These are phyloP conservation scores for Talaromyces sp. DNA, from an alignment of 2,329 filamentous ascomycete genomes.

Conservation along the genomic window DNA sequence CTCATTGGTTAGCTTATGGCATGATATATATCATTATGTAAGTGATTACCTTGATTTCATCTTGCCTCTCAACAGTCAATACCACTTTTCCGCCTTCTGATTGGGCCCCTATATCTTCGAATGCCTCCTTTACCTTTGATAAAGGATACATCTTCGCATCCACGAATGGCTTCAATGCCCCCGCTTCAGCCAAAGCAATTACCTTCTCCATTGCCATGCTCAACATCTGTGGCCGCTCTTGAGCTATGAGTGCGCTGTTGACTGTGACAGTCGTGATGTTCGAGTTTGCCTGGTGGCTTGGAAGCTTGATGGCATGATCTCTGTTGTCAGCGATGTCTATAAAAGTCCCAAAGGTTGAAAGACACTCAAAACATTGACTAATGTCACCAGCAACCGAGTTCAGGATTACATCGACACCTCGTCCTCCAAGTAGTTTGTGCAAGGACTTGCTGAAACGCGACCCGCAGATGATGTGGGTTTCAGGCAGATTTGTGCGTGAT, in stretches of 20 bases:
- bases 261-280: not conserved
- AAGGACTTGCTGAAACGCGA: not conserved
- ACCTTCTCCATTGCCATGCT: not conserved
- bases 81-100: not conserved
- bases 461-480: not conserved
- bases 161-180: not conserved
- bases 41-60: not conserved
- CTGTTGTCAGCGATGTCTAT: not conserved
- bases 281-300: not conserved
- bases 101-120: not conserved
- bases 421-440: not conserved
- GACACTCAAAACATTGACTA: not conserved
- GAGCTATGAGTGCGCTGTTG: not conserved
- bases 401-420: not conserved
- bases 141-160: not conserved
- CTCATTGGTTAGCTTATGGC: not conserved
- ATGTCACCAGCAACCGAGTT: not conserved
- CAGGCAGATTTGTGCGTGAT: not conserved
- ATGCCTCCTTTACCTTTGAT: not conserved
- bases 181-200: not conserved
- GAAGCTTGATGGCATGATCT: not conserved
- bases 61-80: not conserved
- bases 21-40: not conserved
- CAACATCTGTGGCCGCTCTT: not conserved
- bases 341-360: not conserved